These are phyloP conservation scores for Hyphopichia khmerensis DNA, from an alignment of 1,139 yeast species.

Conservation along the genomic window DNA sequence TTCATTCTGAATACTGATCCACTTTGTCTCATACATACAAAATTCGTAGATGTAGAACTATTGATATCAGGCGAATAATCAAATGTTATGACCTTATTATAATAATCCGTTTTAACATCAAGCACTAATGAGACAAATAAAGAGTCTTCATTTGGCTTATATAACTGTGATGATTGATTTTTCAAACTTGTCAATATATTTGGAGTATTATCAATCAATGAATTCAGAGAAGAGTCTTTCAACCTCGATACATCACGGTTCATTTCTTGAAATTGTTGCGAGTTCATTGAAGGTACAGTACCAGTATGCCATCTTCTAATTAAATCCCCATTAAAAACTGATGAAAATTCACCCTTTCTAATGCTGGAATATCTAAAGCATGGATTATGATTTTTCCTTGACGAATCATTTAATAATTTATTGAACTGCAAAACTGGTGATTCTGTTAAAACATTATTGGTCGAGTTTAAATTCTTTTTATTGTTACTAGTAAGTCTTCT, in stretches of 20 bases:
- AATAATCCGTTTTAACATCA: conserved; percentile 67
- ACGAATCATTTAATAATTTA: conserved; percentile 63
- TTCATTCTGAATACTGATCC: conserved; percentile 85
- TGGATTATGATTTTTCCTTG: conserved; percentile 59
- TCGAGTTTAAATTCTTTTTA: conserved; percentile 11
- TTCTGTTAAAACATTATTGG: conserved; percentile 32
- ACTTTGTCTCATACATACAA: conserved; percentile 86
- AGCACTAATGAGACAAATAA: conserved; percentile 75
- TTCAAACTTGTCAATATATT: conserved; percentile 27
- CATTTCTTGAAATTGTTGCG: not conserved
- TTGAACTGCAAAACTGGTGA: conserved; percentile 67
- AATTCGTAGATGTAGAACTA: conserved; percentile 47
- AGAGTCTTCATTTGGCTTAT: conserved; percentile 46
- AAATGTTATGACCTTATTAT: conserved; percentile 79
- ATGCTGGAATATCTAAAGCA: conserved; percentile 72
- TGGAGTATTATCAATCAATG: conserved; percentile 2
- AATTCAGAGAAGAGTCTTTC: not conserved
- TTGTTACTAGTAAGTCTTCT: conserved; percentile 48
- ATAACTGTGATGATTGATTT: conserved; percentile 35
- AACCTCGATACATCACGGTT: not conserved
- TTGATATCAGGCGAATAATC: conserved; percentile 68
- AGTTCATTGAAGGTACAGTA: conserved; percentile 42
- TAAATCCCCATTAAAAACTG: conserved; percentile 69
- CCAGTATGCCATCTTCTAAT: conserved; percentile 85
- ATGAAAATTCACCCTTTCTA: conserved; percentile 72